Percentiles rank a stretch among this genome's conserved stretches.
Conservation (phyloP, 2,329 filamentous ascomycete species). For the Penicillium digitatum region DNA sequence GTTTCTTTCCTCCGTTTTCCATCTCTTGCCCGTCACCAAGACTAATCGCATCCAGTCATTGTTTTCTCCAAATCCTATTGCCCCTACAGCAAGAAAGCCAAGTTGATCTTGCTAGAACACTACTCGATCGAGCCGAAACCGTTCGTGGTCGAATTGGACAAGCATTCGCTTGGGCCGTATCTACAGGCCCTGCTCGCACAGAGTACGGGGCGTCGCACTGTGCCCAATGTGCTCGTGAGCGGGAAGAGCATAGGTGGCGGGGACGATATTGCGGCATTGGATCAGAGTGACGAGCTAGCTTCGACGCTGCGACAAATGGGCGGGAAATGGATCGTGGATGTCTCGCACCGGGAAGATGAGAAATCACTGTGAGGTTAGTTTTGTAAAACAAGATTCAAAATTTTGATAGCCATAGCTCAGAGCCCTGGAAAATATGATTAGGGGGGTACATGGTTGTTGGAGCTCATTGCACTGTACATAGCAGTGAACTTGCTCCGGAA, state of each 20-base stretch:
- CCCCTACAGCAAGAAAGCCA: slow-evolving; percentile 78
- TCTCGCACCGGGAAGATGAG: slow-evolving; percentile 22
- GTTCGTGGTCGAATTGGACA: slow-evolving; percentile 84
- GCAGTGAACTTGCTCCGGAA: background rate
- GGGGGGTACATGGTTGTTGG: background rate
- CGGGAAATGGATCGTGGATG: slow-evolving; percentile 58
- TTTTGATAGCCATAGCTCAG: background rate
- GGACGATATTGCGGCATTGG: slow-evolving; percentile 75
- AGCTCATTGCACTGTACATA: slow-evolving; percentile 4
- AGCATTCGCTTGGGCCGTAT: slow-evolving; percentile 67
- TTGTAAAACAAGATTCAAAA: slow-evolving; percentile 2
- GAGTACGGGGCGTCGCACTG: slow-evolving; percentile 76
- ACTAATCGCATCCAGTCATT: slow-evolving; percentile 59
- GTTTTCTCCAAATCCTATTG: slow-evolving; percentile 97
- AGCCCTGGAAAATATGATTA: background rate
- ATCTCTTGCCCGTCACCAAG: background rate
- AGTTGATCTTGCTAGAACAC: slow-evolving; percentile 74
- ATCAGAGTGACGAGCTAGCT: slow-evolving; percentile 62
- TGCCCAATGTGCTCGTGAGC: slow-evolving; percentile 87
- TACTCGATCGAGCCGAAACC: slow-evolving; percentile 80
- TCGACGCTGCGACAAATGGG: slow-evolving; percentile 70
- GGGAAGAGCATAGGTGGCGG: slow-evolving; percentile 85
- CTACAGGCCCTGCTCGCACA: slow-evolving; percentile 69
- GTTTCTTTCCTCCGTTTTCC: slow-evolving; percentile 27
- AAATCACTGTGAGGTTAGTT: slow-evolving; percentile 5